Evolutionary conservation across 768 basidiomycete genomes (phyloP).

Genomic region (Leccinum incarnatum): DNA sequence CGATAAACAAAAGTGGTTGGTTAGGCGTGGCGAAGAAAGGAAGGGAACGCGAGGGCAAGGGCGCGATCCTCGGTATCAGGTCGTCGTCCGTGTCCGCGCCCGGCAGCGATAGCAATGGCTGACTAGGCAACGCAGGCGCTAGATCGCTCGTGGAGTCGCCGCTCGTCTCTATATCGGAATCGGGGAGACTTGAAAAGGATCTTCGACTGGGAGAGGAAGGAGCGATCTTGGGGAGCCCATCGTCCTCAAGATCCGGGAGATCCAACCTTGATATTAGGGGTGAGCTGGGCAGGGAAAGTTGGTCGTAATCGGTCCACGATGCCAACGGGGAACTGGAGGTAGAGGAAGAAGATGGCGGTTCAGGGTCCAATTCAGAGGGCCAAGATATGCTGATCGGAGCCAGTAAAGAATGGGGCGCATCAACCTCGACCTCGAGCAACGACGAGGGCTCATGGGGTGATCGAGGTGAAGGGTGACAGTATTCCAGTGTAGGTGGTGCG

Average conservation of each 20-base stretch:
- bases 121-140: conserved; percentile 16
- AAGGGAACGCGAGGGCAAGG: conserved; percentile 9
- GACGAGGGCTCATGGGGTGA: conserved; percentile 20
- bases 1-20: conserved; percentile 41
- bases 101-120: conserved; percentile 37
- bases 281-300: conserved; percentile 25
- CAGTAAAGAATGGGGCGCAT: conserved; percentile 15
- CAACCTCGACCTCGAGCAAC: conserved; percentile 26
- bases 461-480: conserved; percentile 11
- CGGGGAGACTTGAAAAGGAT: conserved; percentile 28
- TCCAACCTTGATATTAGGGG: conserved; percentile 30
- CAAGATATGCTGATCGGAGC: conserved; percentile 26
- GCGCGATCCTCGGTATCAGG: conserved; percentile 33
- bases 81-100: conserved; percentile 44
- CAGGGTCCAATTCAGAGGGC: conserved; percentile 18
- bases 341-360: conserved; percentile 7
- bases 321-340: conserved; percentile 13
- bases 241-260: conserved; percentile 34
- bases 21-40: conserved; percentile 13
- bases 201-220: conserved; percentile 31
- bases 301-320: conserved; percentile 26
- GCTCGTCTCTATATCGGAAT: conserved; percentile 26
- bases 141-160: conserved; percentile 16
- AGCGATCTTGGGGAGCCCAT: conserved; percentile 16
- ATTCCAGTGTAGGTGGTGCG: conserved; percentile 15